Evolutionary conservation across 768 basidiomycete genomes (phyloP).

Genomic region (Boletus rex-veris): DNA sequence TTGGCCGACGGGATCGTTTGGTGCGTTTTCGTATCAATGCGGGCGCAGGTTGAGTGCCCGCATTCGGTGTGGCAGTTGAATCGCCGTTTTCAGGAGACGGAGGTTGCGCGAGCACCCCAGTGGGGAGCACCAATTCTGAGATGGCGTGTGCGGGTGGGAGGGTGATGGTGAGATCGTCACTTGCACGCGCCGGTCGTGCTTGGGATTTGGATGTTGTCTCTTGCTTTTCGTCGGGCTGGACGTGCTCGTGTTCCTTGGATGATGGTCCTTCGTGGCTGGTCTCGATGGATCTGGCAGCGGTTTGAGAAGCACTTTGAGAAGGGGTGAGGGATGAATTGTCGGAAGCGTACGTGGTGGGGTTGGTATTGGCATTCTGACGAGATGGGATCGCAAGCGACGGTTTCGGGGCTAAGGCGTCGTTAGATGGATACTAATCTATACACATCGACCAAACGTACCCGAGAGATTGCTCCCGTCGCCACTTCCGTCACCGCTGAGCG

Average conservation of each 20-base stretch:
- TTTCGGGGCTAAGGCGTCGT: background rate
- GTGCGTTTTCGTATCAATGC: constrained; percentile 1
- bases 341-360: constrained; percentile 36
- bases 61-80: background rate
- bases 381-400: background rate
- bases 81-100: background rate
- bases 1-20: constrained; percentile 14
- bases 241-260: constrained; percentile 2
- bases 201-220: background rate
- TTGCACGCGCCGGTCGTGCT: background rate
- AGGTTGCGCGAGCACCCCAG: constrained; percentile 7
- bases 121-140: constrained; percentile 26
- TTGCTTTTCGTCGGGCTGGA: background rate
- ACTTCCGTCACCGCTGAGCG: background rate
- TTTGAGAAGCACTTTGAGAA: constrained; percentile 75
- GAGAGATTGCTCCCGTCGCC: background rate
- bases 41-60: background rate
- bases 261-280: constrained; percentile 13
- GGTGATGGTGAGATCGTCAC: constrained; percentile 13
- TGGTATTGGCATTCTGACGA: background rate
- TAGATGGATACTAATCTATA: background rate
- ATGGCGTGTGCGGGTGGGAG: constrained; percentile 29
- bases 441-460: background rate
- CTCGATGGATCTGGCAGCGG: constrained; percentile 15
- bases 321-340: constrained; percentile 66